Percentiles rank a stretch among this genome's conserved stretches.
phyloP scores from a whole-genome alignment of 768 basidiomycete genomes.

The Mycena indigotica region DNA sequence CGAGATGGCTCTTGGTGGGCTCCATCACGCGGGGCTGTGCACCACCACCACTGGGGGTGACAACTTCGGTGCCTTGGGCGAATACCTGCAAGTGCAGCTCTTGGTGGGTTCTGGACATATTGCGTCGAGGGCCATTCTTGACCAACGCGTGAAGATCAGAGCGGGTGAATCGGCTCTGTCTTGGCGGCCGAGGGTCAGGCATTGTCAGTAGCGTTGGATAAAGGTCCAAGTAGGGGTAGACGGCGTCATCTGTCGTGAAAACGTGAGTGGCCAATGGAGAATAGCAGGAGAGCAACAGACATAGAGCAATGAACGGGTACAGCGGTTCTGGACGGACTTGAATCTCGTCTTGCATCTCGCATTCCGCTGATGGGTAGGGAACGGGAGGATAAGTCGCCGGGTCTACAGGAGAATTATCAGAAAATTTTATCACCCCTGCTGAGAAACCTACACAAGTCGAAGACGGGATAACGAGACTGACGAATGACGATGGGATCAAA shows the following conservation, averaged over 20 bases:
- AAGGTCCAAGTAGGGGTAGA: constrained; percentile 45
- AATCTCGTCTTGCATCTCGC: constrained; percentile 13
- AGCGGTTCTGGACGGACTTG: constrained; percentile 3
- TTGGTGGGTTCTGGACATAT: constrained; percentile 9
- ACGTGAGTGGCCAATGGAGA: neutral
- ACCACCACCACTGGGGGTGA: constrained; percentile 18
- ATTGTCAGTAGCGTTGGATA: constrained; percentile 32
- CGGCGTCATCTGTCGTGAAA: constrained; percentile 33
- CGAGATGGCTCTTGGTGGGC: constrained; percentile 10
- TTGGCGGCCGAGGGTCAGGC: constrained; percentile 6
- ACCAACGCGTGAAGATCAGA: constrained; percentile 22
- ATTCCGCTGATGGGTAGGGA: neutral
- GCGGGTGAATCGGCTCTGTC: constrained; percentile 17
- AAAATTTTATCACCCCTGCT: neutral
- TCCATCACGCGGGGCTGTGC: neutral
- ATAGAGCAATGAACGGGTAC: constrained; percentile 22
- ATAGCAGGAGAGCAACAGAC: constrained; percentile 3
- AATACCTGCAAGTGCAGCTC: constrained; percentile 19
- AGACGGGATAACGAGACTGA: neutral
- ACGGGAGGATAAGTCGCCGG: constrained; percentile 35
- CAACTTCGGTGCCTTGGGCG: constrained; percentile 12
- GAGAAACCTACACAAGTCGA: constrained; percentile 3
- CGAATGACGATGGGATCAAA: neutral
- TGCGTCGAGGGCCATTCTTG: constrained; percentile 3
- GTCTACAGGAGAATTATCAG: constrained; percentile 30